These are phyloP conservation scores for Reticulascus tulasneorum DNA, from an alignment of 2,329 filamentous ascomycete genomes.

Conservation along the genomic window DNA sequence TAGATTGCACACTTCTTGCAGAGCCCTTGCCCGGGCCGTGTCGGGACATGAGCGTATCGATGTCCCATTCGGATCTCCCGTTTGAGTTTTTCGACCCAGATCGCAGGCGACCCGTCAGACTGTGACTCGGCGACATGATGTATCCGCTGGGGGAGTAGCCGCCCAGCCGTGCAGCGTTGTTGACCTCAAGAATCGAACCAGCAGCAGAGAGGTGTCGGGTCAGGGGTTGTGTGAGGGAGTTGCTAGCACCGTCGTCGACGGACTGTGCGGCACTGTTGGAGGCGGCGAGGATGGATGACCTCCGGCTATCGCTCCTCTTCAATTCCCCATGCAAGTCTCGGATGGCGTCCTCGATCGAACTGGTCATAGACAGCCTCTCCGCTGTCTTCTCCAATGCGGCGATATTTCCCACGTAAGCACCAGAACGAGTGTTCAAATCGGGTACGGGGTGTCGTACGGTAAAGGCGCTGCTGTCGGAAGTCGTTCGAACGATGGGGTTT, in stretches of 20 bases:
- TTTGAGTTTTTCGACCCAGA: slow-evolving; percentile 51
- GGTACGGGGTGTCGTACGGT: slow-evolving; percentile 56
- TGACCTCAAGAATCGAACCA: slow-evolving; percentile 66
- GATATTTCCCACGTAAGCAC: slow-evolving; percentile 63
- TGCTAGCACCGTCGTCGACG: slow-evolving; percentile 17
- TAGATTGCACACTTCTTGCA: slow-evolving; percentile 45
- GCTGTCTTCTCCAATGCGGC: slow-evolving; percentile 72
- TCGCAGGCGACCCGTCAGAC: slow-evolving; percentile 52
- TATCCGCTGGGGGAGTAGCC: slow-evolving; percentile 67
- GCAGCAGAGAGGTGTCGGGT: slow-evolving; percentile 44
- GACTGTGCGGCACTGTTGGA: slow-evolving; percentile 28
- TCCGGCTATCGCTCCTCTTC: slow-evolving; percentile 65
- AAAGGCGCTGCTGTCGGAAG: slow-evolving; percentile 38
- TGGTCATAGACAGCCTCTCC: slow-evolving; percentile 68
- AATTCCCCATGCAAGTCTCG: slow-evolving; percentile 67
- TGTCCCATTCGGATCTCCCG: slow-evolving; percentile 37
- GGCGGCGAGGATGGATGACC: slow-evolving; percentile 57
- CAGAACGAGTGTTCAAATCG: slow-evolving; percentile 58
- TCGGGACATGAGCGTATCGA: slow-evolving; percentile 39
- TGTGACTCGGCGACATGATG: slow-evolving; percentile 63
- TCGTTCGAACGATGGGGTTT: slow-evolving; percentile 44
- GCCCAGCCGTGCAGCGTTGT: slow-evolving; percentile 61
- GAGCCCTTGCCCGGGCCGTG: slow-evolving; percentile 54
- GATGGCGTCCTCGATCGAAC: slow-evolving; percentile 75
- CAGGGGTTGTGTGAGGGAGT: slow-evolving; percentile 17